Conservation (phyloP, 2,329 filamentous ascomycete species). For the Monosporascus sp. region DNA sequence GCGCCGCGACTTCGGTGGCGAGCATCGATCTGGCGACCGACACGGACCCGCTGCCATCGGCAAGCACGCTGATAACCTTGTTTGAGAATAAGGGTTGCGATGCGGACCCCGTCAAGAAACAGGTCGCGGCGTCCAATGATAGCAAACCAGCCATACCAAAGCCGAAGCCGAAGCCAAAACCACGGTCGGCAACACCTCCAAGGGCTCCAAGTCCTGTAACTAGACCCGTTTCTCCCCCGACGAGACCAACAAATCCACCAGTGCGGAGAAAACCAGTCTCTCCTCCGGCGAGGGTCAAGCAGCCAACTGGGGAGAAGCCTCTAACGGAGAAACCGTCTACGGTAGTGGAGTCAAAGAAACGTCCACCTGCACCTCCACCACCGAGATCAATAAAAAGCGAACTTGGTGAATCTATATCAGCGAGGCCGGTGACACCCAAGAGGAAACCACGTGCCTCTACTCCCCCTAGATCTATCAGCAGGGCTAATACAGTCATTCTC, state of each 20-base stretch:
- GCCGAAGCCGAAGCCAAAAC: slow-evolving; percentile 9
- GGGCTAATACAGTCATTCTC: slow-evolving; percentile 16
- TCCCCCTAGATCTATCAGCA: slow-evolving; percentile 14
- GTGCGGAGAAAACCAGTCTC: slow-evolving; percentile 14
- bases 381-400: slow-evolving; percentile 10
- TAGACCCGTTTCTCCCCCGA: slow-evolving; percentile 17
- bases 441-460: slow-evolving; percentile 17
- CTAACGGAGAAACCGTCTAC: neutral
- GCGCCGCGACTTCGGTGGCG: slow-evolving; percentile 21
- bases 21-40: slow-evolving; percentile 38
- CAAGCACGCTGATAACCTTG: slow-evolving; percentile 60
- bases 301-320: slow-evolving; percentile 1
- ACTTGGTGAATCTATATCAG: slow-evolving; percentile 3
- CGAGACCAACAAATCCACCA: slow-evolving; percentile 12
- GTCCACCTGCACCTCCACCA: slow-evolving; percentile 19
- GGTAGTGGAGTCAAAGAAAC: slow-evolving; percentile 9
- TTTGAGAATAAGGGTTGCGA: slow-evolving; percentile 51
- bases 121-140: slow-evolving; percentile 8
- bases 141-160: slow-evolving; percentile 1
- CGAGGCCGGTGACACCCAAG: slow-evolving; percentile 2
- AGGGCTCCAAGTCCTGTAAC: slow-evolving; percentile 21
- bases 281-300: slow-evolving; percentile 6
- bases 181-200: slow-evolving; percentile 27
- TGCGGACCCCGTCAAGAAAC: slow-evolving; percentile 27
- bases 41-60: slow-evolving; percentile 54